Evolutionary conservation across 352 stramenopile genomes (phyloP), one percentile per base, ranked within the genome.

Genomic region (Globisporangium apiculatum): DNA sequence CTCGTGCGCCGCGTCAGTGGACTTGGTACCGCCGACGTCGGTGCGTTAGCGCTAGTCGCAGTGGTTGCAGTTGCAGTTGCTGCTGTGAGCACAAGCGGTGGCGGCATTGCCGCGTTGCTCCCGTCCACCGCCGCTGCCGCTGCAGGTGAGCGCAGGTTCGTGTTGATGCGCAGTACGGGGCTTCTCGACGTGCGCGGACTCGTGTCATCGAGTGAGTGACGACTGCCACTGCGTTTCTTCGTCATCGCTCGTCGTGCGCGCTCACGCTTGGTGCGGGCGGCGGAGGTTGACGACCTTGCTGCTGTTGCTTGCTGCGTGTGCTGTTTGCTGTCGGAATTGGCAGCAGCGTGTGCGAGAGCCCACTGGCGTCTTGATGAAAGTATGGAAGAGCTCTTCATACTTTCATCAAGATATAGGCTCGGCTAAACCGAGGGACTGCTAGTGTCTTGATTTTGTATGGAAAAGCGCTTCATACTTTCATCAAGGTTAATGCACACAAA

Each of bases 221-320:
- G 58, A 41, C 59, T 60, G n/a, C 48, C 48, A 40, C 59, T 65
- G 53, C 53, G 59, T 53, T 65, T 60, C 59, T 60, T 65, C 17
- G 53, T 65, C 59, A 65, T 65, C 43, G 7, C 6, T 9, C 7
- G 35, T 36, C 36, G 43, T 8, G 17, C 24, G 11, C 35, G 48
- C 31, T 53, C 24, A 2, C 38, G 49, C 14, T 45, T 3, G 6
- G 11, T 38, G 37, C 12, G 42, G 6, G 7, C 12, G 12, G 42
- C 10, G 15, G 41, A 10, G 41, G 4, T 12, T 46, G 42, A 47
- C 42, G n/a, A 6, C 15, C 12, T 15, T 47, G 42, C 42, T 47
- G 11, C 1, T 47, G 42, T 17, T 17, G 5, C n/a, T n/a, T 47
- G 42, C 12, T 42, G 38, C 11, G 7, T 47, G 42, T 47, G 24